phyloP scores from a whole-genome alignment of 371 early-diverging fungal species.

The Phascolomyces articulosus region DNA sequence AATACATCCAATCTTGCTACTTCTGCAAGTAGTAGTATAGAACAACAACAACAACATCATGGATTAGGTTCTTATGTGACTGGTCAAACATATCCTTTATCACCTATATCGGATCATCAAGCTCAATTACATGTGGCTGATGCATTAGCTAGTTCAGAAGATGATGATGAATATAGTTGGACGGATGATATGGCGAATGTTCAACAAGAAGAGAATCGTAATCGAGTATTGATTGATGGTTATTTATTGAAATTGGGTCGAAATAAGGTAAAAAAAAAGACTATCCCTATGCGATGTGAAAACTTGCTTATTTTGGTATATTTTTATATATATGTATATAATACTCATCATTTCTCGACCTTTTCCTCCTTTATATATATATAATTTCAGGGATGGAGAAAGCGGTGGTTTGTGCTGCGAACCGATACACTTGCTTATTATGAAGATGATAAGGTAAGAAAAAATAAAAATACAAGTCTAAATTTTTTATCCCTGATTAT shows the following conservation, averaged over 20 bases:
- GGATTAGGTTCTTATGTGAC: constrained; percentile 32
- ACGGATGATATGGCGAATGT: constrained; percentile 34
- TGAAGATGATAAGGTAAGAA: constrained; percentile 74
- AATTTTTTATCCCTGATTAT: background rate
- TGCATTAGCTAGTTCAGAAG: constrained; percentile 50
- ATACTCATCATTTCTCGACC: background rate
- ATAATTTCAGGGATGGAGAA: constrained; percentile 72
- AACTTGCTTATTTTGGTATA: too few relatives aligned
- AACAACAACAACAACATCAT: too few relatives aligned
- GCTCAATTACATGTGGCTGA: constrained; percentile 35
- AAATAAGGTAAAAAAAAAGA: constrained; percentile 52
- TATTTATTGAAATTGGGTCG: constrained; percentile 72
- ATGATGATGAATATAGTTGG: constrained; percentile 46
- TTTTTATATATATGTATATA: background rate
- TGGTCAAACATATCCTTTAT: constrained; percentile 42
- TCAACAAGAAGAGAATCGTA: constrained; percentile 42
- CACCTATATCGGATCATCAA: constrained; percentile 39
- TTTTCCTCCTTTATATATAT: background rate
- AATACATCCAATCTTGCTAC: background rate
- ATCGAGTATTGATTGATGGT: constrained; percentile 68
- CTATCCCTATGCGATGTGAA: too few relatives aligned
- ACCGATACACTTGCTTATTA: constrained; percentile 78
- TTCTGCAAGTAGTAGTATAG: constrained; percentile 8
- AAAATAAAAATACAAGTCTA: background rate
- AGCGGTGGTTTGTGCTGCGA: constrained; percentile 85